Evolutionary conservation across 2,329 filamentous ascomycete species (phyloP), one percentile per base, ranked within the genome.

Genomic region (Ophiostoma piceae): DNA sequence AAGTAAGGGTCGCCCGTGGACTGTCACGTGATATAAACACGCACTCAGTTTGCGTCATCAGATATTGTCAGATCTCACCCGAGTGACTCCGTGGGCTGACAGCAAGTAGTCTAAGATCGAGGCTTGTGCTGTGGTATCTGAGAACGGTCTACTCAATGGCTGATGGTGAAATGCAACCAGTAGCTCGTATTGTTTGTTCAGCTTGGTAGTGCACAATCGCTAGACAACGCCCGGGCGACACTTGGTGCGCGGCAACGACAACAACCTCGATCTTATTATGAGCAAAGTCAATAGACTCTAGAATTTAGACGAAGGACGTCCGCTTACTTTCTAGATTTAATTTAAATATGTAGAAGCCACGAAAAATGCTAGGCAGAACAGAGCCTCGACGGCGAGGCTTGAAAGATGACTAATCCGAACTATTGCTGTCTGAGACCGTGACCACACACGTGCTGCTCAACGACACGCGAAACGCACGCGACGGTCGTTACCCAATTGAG

Each of bases 401-500:
- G 7, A 1, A 47, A 12, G 22, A 64, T 64, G 60, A 64, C 60
- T 64, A 64, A 64, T 29, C 29, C 11, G 12, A 6, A 1, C 14
- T 64, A 37, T n/a, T n/a, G 12, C 29, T 35, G 35, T 35, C 51
- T 57, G 29, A 12, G 32, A 64, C 51, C 26, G 26, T 57, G 9
- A 57, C 51, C 9, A 57, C 51, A 9, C 51, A 35, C 35, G 35
- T 35, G 35, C 35, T 35, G 8, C 35, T 35, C 51, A 57, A 60
- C 35, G 8, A 62, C 60, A 32, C 70, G 70, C 70, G 70, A 71
- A 71, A 67, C 62, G 51, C 22, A 69, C 70, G 70, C 70, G 70
- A 71, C 70, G 37, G 32, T 47, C 26, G 16, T 37, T 66, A 29
- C 60, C 37, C 39, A 29, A 65, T 65, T 14, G 62, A 65, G 62